Evolutionary conservation across 2,329 filamentous ascomycete species (phyloP).

Genomic region (Stagonosporopsis vannaccii): DNA sequence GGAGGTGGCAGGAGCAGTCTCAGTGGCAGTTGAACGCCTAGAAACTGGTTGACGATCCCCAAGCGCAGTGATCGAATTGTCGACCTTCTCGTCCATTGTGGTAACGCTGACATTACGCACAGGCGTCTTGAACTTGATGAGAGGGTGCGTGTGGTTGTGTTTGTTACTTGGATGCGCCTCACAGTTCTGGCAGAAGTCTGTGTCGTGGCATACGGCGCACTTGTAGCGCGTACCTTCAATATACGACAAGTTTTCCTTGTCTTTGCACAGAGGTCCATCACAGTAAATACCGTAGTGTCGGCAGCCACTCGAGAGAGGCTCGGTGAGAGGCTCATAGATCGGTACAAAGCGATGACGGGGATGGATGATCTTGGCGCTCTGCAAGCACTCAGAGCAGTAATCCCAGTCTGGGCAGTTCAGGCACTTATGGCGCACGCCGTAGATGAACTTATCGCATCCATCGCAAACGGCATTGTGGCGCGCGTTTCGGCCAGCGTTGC

Average conservation of each 20-base stretch:
- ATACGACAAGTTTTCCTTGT: slow-evolving; percentile 61
- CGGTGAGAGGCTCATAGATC: slow-evolving; percentile 76
- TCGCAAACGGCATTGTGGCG: slow-evolving; percentile 92
- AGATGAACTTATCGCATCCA: slow-evolving; percentile 87
- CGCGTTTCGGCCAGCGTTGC: slow-evolving; percentile 80
- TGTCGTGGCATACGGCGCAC: slow-evolving; percentile 93
- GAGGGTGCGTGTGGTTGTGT: slow-evolving; percentile 94
- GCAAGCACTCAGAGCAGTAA: slow-evolving; percentile 81
- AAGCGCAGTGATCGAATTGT: slow-evolving; percentile 73
- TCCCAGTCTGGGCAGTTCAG: slow-evolving; percentile 98
- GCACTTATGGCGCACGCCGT: slow-evolving; percentile 94
- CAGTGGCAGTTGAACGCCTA: slow-evolving; percentile 59
- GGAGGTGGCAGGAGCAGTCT: slow-evolving; percentile 55
- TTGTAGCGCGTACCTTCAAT: slow-evolving; percentile 93
- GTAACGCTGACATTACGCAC: slow-evolving; percentile 87
- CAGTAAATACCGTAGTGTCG: slow-evolving; percentile 89
- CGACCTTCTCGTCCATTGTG: slow-evolving; percentile 78
- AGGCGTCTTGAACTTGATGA: slow-evolving; percentile 96
- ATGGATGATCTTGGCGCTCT: slow-evolving; percentile 72
- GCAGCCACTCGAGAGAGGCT: slow-evolving; percentile 54
- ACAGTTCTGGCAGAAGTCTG: slow-evolving; percentile 93
- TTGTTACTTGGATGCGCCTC: slow-evolving; percentile 84
- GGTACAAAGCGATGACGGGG: slow-evolving; percentile 87
- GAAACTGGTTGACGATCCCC: slow-evolving; percentile 66
- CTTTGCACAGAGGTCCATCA: slow-evolving; percentile 86